Base-by-base conservation (phyloP, 768 basidiomycete genomes). In the Guyanaporus albipodus region DNA sequence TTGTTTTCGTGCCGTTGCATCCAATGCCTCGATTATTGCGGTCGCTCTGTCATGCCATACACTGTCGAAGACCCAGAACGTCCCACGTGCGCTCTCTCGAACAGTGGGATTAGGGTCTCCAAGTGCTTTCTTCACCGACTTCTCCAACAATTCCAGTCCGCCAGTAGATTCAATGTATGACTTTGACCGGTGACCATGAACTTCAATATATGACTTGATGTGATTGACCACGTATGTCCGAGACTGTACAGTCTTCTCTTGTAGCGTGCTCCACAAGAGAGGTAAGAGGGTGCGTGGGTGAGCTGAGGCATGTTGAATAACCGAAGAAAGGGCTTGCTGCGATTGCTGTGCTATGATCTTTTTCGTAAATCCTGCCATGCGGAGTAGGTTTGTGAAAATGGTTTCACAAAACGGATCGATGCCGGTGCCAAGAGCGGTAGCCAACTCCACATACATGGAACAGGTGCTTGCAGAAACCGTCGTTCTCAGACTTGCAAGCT, bases 351-450 rank as follows among this genome's bases (percentile, higher is more conserved):
- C 91, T 19, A 82, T 79, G 38, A 97, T 83, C 64, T 94, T 95
- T 69, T 99, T 99, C 26, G 94, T 97, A 44, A 89, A 83, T 8
- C 82, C 83, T 23, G 88, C 82, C 88, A 98, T 87, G 52, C 82
- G 83, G 33, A 94, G 73, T 11, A 94, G 76, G 58, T 85, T 78
- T n/a, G 78, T 76, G 48, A 91, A 73, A 4, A 96, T 60, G 2
- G 73, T 64, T 39, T 98, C 96, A 60, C 84, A 85, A 58, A 87
- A 80, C 0, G 83, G 83, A 61, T 98, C 94, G 37, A 97, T 70
- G 14, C 74, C 65, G 9, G 78, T 57, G 36, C 82, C 82, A 24
- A 98, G 78, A 14, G 80, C 70, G 24, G 68, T 53, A 27, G 83
- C 80, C 31, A 98, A 73, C 54, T 96, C 92, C 34, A 65, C 55